Evolutionary conservation across 768 basidiomycete species (phyloP).

Genomic region (Amanita jacksonii): DNA sequence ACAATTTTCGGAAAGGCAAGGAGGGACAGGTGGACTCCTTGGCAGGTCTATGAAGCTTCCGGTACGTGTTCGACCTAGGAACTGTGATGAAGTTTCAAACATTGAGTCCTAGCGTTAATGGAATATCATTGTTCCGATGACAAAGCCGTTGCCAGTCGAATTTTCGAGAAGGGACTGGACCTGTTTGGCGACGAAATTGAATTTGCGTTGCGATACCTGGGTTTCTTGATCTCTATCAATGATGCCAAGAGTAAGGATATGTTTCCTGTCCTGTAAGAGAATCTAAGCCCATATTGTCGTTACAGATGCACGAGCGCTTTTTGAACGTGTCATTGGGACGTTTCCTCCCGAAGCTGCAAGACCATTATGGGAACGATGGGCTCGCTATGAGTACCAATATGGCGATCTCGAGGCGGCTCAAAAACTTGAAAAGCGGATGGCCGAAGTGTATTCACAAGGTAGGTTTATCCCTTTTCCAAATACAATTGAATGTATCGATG

Average conservation of each 20-base stretch:
- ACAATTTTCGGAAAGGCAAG: conserved; percentile 75
- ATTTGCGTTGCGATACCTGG: conserved; percentile 82
- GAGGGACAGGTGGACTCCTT: conserved; percentile 64
- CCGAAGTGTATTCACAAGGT: conserved; percentile 85
- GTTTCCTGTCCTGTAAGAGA: conserved; percentile 2
- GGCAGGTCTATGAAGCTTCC: conserved; percentile 92
- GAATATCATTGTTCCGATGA: conserved; percentile 89
- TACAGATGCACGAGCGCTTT: conserved; percentile 89
- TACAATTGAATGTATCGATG: conserved; percentile 5
- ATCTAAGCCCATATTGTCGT: conserved; percentile 8
- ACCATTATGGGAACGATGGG: conserved; percentile 94
- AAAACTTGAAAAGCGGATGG: conserved; percentile 83
- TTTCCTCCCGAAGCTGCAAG: conserved; percentile 74
- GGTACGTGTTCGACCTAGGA: too few species aligned
- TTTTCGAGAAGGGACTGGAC: conserved; percentile 91
- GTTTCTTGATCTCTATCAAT: conserved; percentile 89
- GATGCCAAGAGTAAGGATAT: conserved; percentile 84
- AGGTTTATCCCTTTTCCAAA: conserved; percentile 15
- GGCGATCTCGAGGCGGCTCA: conserved; percentile 84
- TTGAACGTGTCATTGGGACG: conserved; percentile 77
- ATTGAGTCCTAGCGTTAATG: conserved; percentile 72
- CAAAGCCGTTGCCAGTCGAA: conserved; percentile 70
- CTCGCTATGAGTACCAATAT: conserved; percentile 89
- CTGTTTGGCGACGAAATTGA: conserved; percentile 73
- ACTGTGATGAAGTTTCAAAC: too few species aligned